These are phyloP conservation scores for Xylariomycetidae sp. DNA, from an alignment of 2,329 filamentous ascomycete genomes.

Conservation along the genomic window DNA sequence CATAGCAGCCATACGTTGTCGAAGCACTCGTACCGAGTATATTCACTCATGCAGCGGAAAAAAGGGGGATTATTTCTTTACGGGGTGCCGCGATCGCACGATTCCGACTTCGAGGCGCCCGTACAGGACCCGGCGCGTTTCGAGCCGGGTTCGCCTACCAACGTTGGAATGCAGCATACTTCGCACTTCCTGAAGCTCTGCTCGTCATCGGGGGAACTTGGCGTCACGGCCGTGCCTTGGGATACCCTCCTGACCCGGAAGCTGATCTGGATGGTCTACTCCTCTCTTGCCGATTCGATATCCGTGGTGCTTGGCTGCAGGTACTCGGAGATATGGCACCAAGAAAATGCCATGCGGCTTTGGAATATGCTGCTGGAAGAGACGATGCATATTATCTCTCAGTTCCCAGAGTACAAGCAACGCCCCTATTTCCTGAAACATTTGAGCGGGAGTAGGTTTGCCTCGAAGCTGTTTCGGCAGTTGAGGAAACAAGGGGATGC, in stretches of 20 bases:
- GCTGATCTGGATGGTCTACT: constrained; percentile 71
- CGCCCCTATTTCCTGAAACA: constrained; percentile 50
- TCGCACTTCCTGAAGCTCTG: constrained; percentile 59
- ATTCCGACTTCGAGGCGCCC: constrained; percentile 11
- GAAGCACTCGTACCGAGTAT: constrained; percentile 12
- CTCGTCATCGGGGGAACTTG: constrained; percentile 54
- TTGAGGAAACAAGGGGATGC: constrained; percentile 50
- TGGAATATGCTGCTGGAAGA: constrained; percentile 70
- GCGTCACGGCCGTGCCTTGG: constrained; percentile 51
- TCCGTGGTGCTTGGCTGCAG: constrained; percentile 71
- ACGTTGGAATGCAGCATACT: constrained; percentile 18
- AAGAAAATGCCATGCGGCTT: constrained; percentile 56
- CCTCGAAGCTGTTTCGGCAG: constrained; percentile 53
- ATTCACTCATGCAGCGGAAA: constrained; percentile 37
- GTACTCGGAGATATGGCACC: constrained; percentile 66
- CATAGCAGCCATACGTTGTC: constrained; percentile 40
- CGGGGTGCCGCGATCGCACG: constrained; percentile 9
- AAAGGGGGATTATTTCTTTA: constrained; percentile 11
- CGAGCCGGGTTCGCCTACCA: no score
- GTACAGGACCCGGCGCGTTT: constrained; percentile 10
- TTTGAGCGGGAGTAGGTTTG: constrained; percentile 54
- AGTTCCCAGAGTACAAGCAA: constrained; percentile 65
- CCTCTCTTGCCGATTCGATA: constrained; percentile 72
- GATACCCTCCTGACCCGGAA: constrained; percentile 64
- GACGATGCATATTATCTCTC: constrained; percentile 63